Evolutionary conservation across 805 yeast species (phyloP).

Genomic region (Clavispora santaluciae): DNA sequence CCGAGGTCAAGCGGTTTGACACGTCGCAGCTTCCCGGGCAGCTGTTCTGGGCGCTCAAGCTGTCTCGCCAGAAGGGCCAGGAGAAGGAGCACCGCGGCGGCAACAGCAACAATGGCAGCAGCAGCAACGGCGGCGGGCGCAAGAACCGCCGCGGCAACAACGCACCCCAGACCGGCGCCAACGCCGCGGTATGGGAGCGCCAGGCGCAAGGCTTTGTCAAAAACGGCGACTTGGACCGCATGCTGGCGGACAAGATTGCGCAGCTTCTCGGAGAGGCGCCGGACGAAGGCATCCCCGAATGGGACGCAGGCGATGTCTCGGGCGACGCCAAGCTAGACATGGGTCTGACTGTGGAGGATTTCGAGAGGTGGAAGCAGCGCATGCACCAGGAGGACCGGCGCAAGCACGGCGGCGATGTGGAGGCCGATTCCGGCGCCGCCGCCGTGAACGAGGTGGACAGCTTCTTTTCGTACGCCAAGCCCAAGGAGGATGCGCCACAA

Average conservation of each 20-base stretch:
- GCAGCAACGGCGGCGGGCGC: slow-evolving; percentile 6
- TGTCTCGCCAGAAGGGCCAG: slow-evolving; percentile 4
- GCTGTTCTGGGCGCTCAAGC: slow-evolving; percentile 45
- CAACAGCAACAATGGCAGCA: slow-evolving; percentile 8
- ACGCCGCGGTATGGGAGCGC: slow-evolving; percentile 30
- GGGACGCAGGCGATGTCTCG: slow-evolving; percentile 31
- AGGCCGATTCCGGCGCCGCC: slow-evolving; percentile 5
- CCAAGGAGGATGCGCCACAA: slow-evolving; percentile 16
- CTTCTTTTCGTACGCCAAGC: slow-evolving; percentile 38
- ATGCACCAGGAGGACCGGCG: slow-evolving; percentile 49
- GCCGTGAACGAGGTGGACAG: slow-evolving; percentile 38
- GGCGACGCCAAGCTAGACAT: slow-evolving; percentile 23
- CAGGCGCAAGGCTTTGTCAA: slow-evolving; percentile 18
- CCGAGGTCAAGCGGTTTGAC: slow-evolving; percentile 28
- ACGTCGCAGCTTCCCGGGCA: slow-evolving; percentile 39
- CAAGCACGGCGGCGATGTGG: slow-evolving; percentile 38
- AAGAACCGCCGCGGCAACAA: slow-evolving; percentile 14
- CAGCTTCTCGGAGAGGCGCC: slow-evolving; percentile 32
- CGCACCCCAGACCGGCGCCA: slow-evolving; percentile 14
- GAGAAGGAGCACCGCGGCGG: slow-evolving; percentile 11
- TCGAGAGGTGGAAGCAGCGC: slow-evolving; percentile 54
- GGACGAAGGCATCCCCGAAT: slow-evolving; percentile 36
- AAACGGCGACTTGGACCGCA: slow-evolving; percentile 23
- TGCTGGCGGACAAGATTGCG: slow-evolving; percentile 30
- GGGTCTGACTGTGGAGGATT: slow-evolving; percentile 54